phyloP scores from a whole-genome alignment of 371 early-diverging fungal species.

The Mortierella sp. region DNA sequence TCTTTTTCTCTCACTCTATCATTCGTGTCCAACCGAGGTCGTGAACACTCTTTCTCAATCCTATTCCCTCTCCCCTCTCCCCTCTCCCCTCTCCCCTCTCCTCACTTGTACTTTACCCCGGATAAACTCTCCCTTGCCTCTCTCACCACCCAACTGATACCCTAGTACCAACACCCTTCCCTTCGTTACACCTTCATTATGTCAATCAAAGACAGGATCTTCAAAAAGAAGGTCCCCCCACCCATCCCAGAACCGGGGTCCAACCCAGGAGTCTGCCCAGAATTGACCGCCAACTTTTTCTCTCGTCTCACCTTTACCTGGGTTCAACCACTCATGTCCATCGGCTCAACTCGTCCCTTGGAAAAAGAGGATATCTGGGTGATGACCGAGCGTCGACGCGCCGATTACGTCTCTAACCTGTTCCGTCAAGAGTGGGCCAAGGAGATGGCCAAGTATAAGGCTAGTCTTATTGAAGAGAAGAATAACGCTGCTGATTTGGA shows the following conservation, averaged over 20 bases:
- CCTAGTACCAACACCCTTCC: not conserved
- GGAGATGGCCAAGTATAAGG: slow-evolving; percentile 39
- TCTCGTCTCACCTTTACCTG: slow-evolving; percentile 58
- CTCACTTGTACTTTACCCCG: not conserved
- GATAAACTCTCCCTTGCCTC: not conserved
- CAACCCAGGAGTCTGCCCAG: slow-evolving; percentile 51
- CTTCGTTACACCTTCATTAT: not conserved
- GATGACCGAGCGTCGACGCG: slow-evolving; percentile 45
- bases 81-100: not conserved
- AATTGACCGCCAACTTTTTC: slow-evolving; percentile 47
- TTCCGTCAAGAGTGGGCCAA: slow-evolving; percentile 57
- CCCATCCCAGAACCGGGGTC: slow-evolving; percentile 48
- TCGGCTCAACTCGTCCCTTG: slow-evolving; percentile 60
- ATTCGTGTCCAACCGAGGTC: slow-evolving; percentile 10
- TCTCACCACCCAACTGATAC: not conserved
- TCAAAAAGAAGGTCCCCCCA: slow-evolving; percentile 28
- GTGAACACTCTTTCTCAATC: not conserved
- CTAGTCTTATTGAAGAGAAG: not conserved
- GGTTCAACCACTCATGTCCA: slow-evolving; percentile 55
- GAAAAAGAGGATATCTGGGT: slow-evolving; percentile 62
- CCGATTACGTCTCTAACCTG: slow-evolving; percentile 34
- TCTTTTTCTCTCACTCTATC: not conserved
- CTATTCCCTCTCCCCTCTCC: not conserved
- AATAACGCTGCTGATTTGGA: slow-evolving; percentile 12
- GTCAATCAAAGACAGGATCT: slow-evolving; percentile 7